Conservation (phyloP, 306 rosid species). For the Alnus rubra region DNA sequence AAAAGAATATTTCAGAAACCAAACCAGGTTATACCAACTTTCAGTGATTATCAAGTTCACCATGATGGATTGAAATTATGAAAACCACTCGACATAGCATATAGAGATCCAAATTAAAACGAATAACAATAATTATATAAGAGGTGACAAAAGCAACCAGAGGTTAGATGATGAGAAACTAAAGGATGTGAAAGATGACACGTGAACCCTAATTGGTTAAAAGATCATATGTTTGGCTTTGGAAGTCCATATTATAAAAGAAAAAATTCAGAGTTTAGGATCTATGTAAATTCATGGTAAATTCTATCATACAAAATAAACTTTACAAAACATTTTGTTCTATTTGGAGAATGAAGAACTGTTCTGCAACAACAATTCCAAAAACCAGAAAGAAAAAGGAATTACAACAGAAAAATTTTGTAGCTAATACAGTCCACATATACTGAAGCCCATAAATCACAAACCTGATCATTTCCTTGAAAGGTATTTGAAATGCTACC, state of each 20-base stretch:
- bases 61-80: not conserved
- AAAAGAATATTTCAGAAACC: constrained; percentile 26
- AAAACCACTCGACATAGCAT: not conserved
- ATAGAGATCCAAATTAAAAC: not conserved
- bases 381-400: not conserved
- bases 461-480: constrained; percentile 66
- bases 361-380: not conserved
- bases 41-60: constrained; percentile 12
- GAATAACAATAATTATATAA: not conserved
- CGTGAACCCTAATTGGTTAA: not conserved
- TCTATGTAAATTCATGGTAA: not conserved
- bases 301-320: not conserved
- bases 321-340: not conserved
- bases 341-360: not conserved
- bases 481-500: constrained; percentile 44
- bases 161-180: not conserved
- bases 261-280: not conserved
- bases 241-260: not conserved
- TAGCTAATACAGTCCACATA: not conserved
- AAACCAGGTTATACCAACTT: not conserved
- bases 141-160: not conserved
- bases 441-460: constrained; percentile 18
- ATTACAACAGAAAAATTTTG: not conserved
- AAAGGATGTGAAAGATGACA: not conserved
- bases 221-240: not conserved